phyloP scores from a whole-genome alignment of 768 basidiomycete genomes.

The Hygrocybe coccinea region DNA sequence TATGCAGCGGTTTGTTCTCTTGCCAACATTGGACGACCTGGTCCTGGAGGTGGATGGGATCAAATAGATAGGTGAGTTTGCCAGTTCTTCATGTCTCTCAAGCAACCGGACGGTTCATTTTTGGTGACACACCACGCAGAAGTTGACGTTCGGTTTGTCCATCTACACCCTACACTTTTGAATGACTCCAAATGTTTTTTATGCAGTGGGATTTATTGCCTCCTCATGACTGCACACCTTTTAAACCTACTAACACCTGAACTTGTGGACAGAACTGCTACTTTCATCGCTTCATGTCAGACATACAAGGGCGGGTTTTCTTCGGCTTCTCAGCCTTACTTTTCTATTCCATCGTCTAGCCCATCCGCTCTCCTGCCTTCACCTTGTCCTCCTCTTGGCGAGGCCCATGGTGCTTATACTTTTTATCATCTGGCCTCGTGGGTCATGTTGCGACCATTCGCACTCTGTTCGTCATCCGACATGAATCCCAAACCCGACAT shows the following conservation, averaged over 20 bases:
- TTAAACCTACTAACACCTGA: slow-evolving; percentile 89
- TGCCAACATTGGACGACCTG: slow-evolving; percentile 74
- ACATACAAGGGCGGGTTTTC: slow-evolving; percentile 98
- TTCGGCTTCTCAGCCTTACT: slow-evolving; percentile 69
- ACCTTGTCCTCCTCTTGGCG: slow-evolving; percentile 77
- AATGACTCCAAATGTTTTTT: not conserved
- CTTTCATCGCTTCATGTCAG: slow-evolving; percentile 85
- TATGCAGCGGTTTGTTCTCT: slow-evolving; percentile 84
- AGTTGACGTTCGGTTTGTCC: slow-evolving; percentile 81
- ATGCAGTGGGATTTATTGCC: slow-evolving; percentile 86
- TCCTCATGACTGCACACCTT: slow-evolving; percentile 76
- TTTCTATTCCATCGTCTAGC: slow-evolving; percentile 21
- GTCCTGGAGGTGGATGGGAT: slow-evolving; percentile 77
- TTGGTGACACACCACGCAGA: slow-evolving; percentile 87
- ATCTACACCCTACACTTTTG: not conserved
- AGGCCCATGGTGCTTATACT: slow-evolving; percentile 97
- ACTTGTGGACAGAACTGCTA: slow-evolving; percentile 67
- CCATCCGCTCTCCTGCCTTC: slow-evolving; percentile 30
- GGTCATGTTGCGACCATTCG: slow-evolving; percentile 65
- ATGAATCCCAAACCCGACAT: slow-evolving; percentile 48
- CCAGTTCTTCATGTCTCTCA: not conserved
- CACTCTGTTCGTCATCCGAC: not conserved
- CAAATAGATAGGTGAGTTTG: slow-evolving; percentile 67
- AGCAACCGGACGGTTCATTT: slow-evolving; percentile 48
- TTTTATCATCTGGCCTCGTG: slow-evolving; percentile 88